A percentile compares a stretch with the other conserved stretches of the same genome.
phyloP scores from a whole-genome alignment of 106 monocot genomes.

The Dendrobium catenatum region DNA sequence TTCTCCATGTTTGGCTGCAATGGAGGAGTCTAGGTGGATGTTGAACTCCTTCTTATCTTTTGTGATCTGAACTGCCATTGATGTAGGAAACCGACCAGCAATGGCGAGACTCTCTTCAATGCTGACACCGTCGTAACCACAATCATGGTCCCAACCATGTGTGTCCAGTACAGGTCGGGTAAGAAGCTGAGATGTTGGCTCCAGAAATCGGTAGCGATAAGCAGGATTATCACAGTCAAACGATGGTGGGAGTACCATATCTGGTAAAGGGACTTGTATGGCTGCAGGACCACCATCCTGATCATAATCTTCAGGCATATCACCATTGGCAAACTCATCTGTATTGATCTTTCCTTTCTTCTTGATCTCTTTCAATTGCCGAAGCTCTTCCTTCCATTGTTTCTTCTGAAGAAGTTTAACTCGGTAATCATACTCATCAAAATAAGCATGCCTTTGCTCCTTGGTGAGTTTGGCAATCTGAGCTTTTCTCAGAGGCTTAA shows the following conservation, averaged over 20 bases:
- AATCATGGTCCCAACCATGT: conserved; percentile 98
- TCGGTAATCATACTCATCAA: conserved; percentile 90
- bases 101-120: conserved; percentile 76
- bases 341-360: conserved; percentile 39
- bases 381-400: conserved; percentile 86
- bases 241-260: conserved; percentile 87
- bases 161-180: conserved; percentile 72
- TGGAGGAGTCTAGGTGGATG: conserved; percentile 77
- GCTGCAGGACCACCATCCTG: conserved; percentile 73
- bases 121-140: conserved; percentile 89
- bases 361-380: conserved; percentile 72
- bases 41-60: conserved; percentile 95
- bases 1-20: conserved; percentile 77
- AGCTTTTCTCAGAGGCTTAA: conserved; percentile 73
- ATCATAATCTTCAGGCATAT: conserved; percentile 65
- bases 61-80: conserved; percentile 67
- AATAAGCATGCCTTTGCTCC: conserved; percentile 77
- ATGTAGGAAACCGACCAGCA: conserved; percentile 47
- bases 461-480: conserved; percentile 69
- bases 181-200: conserved; percentile 73
- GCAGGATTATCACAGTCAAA: conserved; percentile 76
- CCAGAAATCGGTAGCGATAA: conserved; percentile 83
- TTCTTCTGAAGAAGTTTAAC: conserved; percentile 93
- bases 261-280: conserved; percentile 70
- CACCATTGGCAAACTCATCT: conserved; percentile 26